Evolutionary conservation across 2,329 filamentous ascomycete genomes (phyloP), one percentile per base, ranked within the genome.

Genomic region (Nannizzia gypsea): DNA sequence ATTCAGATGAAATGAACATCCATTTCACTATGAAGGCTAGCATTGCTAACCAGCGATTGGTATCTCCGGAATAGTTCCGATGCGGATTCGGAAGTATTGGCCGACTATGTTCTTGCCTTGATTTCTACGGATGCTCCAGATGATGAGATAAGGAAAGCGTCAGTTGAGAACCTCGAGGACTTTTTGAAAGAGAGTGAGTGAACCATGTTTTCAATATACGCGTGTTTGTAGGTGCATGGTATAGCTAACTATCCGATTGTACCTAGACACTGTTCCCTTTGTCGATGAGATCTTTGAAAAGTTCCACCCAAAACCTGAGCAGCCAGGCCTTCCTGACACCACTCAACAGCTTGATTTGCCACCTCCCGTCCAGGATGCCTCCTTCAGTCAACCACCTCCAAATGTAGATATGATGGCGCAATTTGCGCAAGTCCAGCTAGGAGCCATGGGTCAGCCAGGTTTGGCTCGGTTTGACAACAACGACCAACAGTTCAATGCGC

Each of bases 101-200:
- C 81, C 31, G 82, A 85, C 64, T 85, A 84, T 66, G 81, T 84
- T 6, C 73, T 84, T 54, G 82, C 81, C 22, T 75, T 85, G 31
- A 76, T 84, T 48, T 77, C 77, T 48, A 78, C 77, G 15, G 80
- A 83, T 64, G 80, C 80, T 44, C 73, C 78, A 2, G 78, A 81
- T 61, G 76, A 77, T n/a, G 73, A 78, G 59, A 77, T 83, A 56
- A 75, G 75, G 65, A 71, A 76, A 61, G 80, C 74, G 57, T 81
- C 80, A 38, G 70, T 81, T 59, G 79, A 82, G 61, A 79, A 80
- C 61, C 70, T 85, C 40, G 74, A 79, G 56, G 82, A 85, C 66
- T 84, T 85, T 66, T 70, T 84, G 28, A 76, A 75, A 67, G 78
- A 82, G 61, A 73, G 79, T 81, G 61, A 65, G 73, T 72, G 61